phyloP scores from a whole-genome alignment of 2,329 filamentous ascomycete species.

The Aspergillus arachidicola region DNA sequence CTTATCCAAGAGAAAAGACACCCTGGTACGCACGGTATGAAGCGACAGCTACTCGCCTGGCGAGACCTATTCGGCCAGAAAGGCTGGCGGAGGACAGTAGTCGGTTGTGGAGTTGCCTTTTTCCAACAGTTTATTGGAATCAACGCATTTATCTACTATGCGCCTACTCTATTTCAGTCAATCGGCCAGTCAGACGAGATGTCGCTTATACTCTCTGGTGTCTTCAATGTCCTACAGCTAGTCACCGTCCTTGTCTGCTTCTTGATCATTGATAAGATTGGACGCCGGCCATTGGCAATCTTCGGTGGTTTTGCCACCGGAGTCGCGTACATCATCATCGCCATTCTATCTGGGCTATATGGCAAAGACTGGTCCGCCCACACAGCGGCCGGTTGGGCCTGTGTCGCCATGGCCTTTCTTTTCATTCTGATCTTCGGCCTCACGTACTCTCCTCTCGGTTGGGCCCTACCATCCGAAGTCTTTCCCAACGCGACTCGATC shows the following conservation, averaged over 20 bases:
- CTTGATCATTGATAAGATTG: constrained; percentile 33
- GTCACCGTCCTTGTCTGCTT: constrained; percentile 31
- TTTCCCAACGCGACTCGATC: constrained; percentile 37
- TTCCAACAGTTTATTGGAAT: constrained; percentile 48
- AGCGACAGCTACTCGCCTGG: constrained; percentile 52
- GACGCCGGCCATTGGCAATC: constrained; percentile 28
- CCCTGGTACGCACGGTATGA: constrained; percentile 36
- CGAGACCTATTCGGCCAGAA: constrained; percentile 51
- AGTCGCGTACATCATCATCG: constrained; percentile 32
- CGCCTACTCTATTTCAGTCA: constrained; percentile 43
- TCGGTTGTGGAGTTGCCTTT: constrained; percentile 47
- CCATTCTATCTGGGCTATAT: constrained; percentile 24
- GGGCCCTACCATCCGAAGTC: constrained; percentile 41
- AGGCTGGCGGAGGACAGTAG: constrained; percentile 27
- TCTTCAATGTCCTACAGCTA: constrained; percentile 38
- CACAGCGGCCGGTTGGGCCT: constrained; percentile 21
- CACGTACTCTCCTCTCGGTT: constrained; percentile 38
- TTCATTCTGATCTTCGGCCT: constrained; percentile 23
- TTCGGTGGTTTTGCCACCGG: constrained; percentile 29
- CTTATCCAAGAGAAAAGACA: constrained; percentile 43
- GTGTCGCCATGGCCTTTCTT: constrained; percentile 19
- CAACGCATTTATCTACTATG: constrained; percentile 54
- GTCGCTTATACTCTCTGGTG: constrained; percentile 24
- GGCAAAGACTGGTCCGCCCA: constrained; percentile 23
- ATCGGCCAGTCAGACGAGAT: constrained; percentile 31